Evolutionary conservation across 2,329 filamentous ascomycete genomes (phyloP), one percentile per base, ranked within the genome.

Genomic region (Sphaerulina vaccinii): DNA sequence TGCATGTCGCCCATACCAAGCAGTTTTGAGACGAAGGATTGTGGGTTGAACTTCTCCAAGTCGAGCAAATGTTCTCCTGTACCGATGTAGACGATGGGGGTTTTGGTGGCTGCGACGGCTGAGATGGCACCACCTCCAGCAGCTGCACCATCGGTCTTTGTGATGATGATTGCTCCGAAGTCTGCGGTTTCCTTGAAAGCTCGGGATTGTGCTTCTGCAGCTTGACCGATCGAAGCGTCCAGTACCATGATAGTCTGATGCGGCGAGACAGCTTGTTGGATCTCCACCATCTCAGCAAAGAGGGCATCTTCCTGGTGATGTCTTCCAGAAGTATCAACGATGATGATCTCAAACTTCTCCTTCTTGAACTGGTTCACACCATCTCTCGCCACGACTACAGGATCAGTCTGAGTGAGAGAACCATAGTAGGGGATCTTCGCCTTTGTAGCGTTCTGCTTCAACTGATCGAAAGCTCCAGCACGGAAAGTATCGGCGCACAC

Each of bases 301-400:
- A 99, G 78, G 9, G 95, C 91, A 65, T 89, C 85, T 72, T 99
- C 93, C 68, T 99, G 93, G 67, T 90, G 84, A 75, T 99, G 93
- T 61, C 93, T 81, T 71, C 93, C 93, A 40, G 89, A 95, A 0
- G 93, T 99, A 75, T 99, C 93, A 49, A 99, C 93, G 57, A 99
- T 97, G 65, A 99, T 99, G 61, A 99, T 86, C 72, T 99, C 93
- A 68, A 99, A 99, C 41, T 85, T 83, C 75, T 99, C 93, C 78
- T 96, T 97, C 77, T 96, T 96, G 79, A 99, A 99, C 73, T 97
- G 95, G 40, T 96, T 90, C 24, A 99, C 93, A 74, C 93, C 93
- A 62, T 96, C 91, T n/a, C 84, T 82, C 0, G 93, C 92, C 15
- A 99, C 93, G 5, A 90, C 85, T 0, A 92, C 90, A 0, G 93